These are phyloP conservation scores for Scheffersomyces lignosus DNA, from an alignment of 805 yeast genomes.

Conservation along the genomic window DNA sequence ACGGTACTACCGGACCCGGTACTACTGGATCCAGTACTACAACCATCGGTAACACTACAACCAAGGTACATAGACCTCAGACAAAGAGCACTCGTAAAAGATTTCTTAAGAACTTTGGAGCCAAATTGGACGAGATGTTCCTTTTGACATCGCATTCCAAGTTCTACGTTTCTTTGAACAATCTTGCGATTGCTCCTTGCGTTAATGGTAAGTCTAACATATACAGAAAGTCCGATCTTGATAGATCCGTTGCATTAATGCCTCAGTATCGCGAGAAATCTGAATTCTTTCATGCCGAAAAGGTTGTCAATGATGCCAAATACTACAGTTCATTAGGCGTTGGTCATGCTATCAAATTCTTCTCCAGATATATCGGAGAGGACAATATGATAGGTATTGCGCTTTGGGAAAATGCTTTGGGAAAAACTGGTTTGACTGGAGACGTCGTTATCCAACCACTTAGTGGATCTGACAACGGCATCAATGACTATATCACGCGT, in stretches of 20 bases:
- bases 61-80: too few species aligned
- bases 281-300: slow-evolving; percentile 29
- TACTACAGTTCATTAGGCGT: slow-evolving; percentile 28
- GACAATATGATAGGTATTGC: slow-evolving; percentile 92
- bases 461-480: slow-evolving; percentile 37
- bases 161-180: slow-evolving; percentile 78
- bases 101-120: slow-evolving; percentile 46
- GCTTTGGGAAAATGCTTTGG: slow-evolving; percentile 65
- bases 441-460: slow-evolving; percentile 80
- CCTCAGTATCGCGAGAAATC: slow-evolving; percentile 18
- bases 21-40: neutral
- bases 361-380: slow-evolving; percentile 83
- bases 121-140: slow-evolving; percentile 81
- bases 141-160: slow-evolving; percentile 81
- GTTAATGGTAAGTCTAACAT: slow-evolving; percentile 88
- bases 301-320: slow-evolving; percentile 31
- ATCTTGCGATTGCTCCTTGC: slow-evolving; percentile 77
- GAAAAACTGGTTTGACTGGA: slow-evolving; percentile 74
- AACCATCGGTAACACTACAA: neutral
- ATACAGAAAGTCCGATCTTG: slow-evolving; percentile 67
- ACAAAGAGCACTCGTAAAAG: slow-evolving; percentile 6
- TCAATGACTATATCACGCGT: slow-evolving; percentile 61
- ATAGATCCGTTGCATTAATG: slow-evolving; percentile 51
- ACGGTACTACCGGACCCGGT: neutral
- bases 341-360: slow-evolving; percentile 60